Conservation (phyloP, 73 alveolate genomes). For the Urostyla sp. region DNA sequence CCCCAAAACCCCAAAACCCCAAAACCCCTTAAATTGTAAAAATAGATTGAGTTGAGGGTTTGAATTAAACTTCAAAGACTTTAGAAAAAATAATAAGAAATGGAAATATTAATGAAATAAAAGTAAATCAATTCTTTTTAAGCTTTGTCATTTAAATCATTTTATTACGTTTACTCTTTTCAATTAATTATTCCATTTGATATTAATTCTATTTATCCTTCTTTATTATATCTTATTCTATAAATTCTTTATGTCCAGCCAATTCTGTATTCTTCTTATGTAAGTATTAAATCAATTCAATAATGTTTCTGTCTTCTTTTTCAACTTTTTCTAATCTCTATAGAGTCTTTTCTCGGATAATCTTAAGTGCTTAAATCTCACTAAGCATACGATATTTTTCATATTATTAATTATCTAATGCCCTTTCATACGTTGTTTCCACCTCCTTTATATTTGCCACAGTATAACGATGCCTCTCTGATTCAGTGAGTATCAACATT, state of each 20-base stretch:
- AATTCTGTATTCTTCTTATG: not conserved
- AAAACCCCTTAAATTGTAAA: too few relatives aligned
- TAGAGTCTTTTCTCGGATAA: not conserved
- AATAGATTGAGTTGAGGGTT: too few relatives aligned
- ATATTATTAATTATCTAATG: conserved; percentile 27
- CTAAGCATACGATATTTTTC: conserved; percentile 34
- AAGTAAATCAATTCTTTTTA: too few relatives aligned
- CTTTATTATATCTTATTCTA: conserved; percentile 10
- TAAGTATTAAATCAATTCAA: not conserved
- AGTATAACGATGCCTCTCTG: not conserved
- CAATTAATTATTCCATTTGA: too few relatives aligned
- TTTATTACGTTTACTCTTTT: too few relatives aligned
- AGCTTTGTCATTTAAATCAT: too few relatives aligned
- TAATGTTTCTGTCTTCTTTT: conserved; percentile 3
- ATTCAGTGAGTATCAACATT: conserved; percentile 1
- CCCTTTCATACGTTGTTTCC: conserved; percentile 11
- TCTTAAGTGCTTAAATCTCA: conserved; percentile 34
- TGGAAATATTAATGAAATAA: too few relatives aligned
- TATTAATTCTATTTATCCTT: conserved; percentile 12
- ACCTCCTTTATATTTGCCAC: not conserved
- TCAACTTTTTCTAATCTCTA: not conserved
- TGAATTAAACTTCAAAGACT: too few relatives aligned
- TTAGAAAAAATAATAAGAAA: too few relatives aligned
- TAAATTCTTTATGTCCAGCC: not conserved
- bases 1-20: too few relatives aligned